Base-by-base conservation (phyloP, 805 yeast species). In the Candida saitoana region DNA sequence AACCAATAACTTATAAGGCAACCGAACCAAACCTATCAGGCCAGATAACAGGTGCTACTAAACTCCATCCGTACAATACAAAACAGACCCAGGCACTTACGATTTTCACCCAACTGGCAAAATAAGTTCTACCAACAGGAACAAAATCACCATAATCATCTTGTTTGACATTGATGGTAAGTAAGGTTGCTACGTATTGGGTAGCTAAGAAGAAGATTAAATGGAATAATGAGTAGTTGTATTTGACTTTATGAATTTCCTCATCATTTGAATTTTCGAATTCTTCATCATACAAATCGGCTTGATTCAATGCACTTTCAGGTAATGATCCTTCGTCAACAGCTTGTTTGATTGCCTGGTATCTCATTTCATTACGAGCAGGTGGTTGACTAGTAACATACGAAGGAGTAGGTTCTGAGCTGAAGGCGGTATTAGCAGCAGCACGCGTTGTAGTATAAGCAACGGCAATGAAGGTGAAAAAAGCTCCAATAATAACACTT, bases 361-460 rank as follows among this genome's bases (percentile, higher is more conserved):
- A 74, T 48, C 99, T 73, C 83, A 89, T 77, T 49, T 84, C 88
- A 46, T 76, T 77, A 49, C 90, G 57, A 7, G 78, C 72, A 14
- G 49, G 46, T 3, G 85, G 86, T 49, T 76, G 76, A 2, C 73
- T 60, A 18, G 56, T 66, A 63, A 49, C 46, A 67, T 57, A 38
- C n/a, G 77, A 73, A 50, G 71, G 69, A 38, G 61, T 69, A 5
- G 69, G 56, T 5, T 62, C 59, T 3, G 64, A 51, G 18, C 72
- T 63, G 74, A 61, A 76, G 63, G 69, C 67, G 3, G 71, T 52
- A 48, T 65, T 63, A 31, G 91, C 89, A 4, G 97, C 99, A 1
- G 98, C 99, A 49, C 98, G 77, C 1, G 96, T 89, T 0, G 99
- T 93, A 2, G 99, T 93, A 60, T 93, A 95, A 0, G 97, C 97